phyloP scores from a whole-genome alignment of 352 stramenopile species.

The Pythium plurisporium region DNA sequence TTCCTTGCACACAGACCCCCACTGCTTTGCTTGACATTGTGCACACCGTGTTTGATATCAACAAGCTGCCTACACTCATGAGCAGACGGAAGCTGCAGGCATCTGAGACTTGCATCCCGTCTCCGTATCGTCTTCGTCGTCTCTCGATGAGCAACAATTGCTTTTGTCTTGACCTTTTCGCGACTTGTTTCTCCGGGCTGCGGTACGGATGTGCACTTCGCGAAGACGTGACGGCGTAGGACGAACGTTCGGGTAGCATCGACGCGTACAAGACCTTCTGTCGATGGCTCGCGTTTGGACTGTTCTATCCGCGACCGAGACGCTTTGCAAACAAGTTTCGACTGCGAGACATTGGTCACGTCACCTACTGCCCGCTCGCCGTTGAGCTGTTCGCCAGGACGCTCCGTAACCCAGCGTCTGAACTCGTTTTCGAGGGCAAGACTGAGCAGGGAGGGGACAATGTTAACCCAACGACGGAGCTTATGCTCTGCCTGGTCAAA shows the following conservation, averaged over 20 bases:
- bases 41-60: background rate
- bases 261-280: background rate
- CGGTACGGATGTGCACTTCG: slow-evolving; percentile 3
- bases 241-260: background rate
- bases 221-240: background rate
- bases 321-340: slow-evolving; percentile 1
- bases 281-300: slow-evolving; percentile 15
- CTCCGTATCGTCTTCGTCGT: background rate
- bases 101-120: background rate
- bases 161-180: background rate
- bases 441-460: background rate
- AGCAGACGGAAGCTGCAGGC: background rate
- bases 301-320: slow-evolving; percentile 19
- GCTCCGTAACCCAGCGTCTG: background rate
- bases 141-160: slow-evolving; percentile 3
- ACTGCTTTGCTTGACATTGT: background rate
- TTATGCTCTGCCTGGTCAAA: slow-evolving; percentile 1
- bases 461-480: background rate
- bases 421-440: slow-evolving; percentile 7
- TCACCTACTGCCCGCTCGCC: background rate
- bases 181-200: slow-evolving; percentile 3
- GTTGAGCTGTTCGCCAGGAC: background rate
- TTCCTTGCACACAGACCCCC: background rate
- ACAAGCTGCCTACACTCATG: background rate
- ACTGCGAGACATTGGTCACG: background rate